Evolutionary conservation across 768 basidiomycete genomes (phyloP), one percentile per base, ranked within the genome.

Genomic region (Boletus speciosus): DNA sequence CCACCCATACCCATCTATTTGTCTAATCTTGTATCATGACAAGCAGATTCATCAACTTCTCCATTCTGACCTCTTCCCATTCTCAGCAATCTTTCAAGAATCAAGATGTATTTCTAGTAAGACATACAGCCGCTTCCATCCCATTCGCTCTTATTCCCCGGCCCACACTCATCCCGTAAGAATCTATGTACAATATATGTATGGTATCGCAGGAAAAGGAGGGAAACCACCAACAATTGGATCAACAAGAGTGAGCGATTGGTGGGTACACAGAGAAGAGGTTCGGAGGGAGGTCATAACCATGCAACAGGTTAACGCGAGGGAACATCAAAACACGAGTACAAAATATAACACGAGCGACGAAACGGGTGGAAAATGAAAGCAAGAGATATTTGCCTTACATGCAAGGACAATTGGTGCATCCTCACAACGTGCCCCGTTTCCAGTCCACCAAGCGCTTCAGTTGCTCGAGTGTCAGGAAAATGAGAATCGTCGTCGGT

Each of bases 401-500:
- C 10, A 14, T 16, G 16, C 9, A 16, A 43, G 25, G 16, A 7
- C 2, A 11, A 14, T 21, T 6, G 14, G 42, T 29, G 21, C 14
- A 14, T 21, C 44, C 3, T 58, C 44, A 65, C 57, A 69, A 55
- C n/a, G 59, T 59, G 5, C 56, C 70, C 7, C 85, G 72, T 51
- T 79, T 70, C 69, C 76, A 83, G 62, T 91, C 89, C 1, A 88
- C 86, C 4, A 74, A 62, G 49, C 84, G 85, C 80, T 83, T 91
- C 59, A 91, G 68, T 69, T 91, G 89, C 64, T 93, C 90, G 37
- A 93, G 76, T 7, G 87, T 90, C 58, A 93, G 68, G 76, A 92
- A 93, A 66, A 92, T 93, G 37, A 93, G 77, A 58, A 93, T 90
- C 4, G 91, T 93, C 40, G 90, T 93, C 0, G 90, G 91, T 65